Evolutionary conservation across 306 rosid species (phyloP), one percentile per base, ranked within the genome.

Genomic region (Amphicarpaea edgeworthii): DNA sequence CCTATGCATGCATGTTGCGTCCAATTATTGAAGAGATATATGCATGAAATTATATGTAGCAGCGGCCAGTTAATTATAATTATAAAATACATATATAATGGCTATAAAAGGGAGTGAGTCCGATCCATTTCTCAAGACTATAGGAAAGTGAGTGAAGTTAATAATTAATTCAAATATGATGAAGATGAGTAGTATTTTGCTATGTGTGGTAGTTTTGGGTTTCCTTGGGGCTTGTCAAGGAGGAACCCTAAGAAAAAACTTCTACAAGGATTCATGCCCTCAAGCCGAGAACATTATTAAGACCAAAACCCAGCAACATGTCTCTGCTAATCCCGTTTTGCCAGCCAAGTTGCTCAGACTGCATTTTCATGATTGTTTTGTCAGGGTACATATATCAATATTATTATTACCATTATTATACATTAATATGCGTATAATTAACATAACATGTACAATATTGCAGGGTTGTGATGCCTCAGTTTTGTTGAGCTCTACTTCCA

Each of bases 391-490:
- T 19, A 76, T 5, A 14, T 21, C 23, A 19, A 10, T 20, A n/a
- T n/a, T n/a, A n/a, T n/a, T n/a, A n/a, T n/a, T n/a, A n/a, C n/a
- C n/a, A n/a, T n/a, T n/a, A n/a, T n/a, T n/a, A n/a, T n/a, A n/a
- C n/a, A n/a, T n/a, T n/a, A n/a, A n/a, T n/a, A n/a, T n/a, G n/a
- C n/a, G n/a, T n/a, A n/a, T n/a, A n/a, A n/a, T n/a, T n/a, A n/a
- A n/a, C n/a, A n/a, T n/a, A n/a, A n/a, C n/a, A n/a, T n/a, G n/a
- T 14, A 12, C 28, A n/a, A n/a, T n/a, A 38, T 82, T 53, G 20
- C 83, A 87, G 91, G 91, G 94, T 17, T 90, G 91, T 71, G 91
- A 87, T 28, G 91, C 47, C n/a, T 89, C 91, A 4, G 68, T 90
- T 37, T 43, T 90, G 77, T 24, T 90, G 82, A 75, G 78, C 75